Conservation (phyloP, 2,329 filamentous ascomycete species). For the Alternaria arborescens region DNA sequence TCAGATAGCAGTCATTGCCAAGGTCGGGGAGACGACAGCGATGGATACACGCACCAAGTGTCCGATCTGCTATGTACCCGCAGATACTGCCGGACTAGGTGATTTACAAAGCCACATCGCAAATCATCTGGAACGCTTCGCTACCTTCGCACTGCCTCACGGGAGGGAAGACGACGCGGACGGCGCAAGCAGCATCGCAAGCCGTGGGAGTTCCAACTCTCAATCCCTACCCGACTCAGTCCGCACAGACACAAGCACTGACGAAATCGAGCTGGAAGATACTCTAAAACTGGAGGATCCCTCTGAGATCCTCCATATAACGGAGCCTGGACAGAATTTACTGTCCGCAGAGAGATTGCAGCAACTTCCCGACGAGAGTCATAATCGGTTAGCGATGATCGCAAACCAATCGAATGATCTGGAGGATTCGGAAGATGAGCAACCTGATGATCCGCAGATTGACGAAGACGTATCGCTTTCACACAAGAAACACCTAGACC, state of each 20-base stretch:
- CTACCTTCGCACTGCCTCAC: slow-evolving; percentile 46
- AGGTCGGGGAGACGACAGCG: slow-evolving; percentile 45
- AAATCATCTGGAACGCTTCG: slow-evolving; percentile 48
- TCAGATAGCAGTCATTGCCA: slow-evolving; percentile 41
- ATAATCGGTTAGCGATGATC: slow-evolving; percentile 32
- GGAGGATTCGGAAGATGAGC: slow-evolving; percentile 6
- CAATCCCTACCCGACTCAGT: slow-evolving; percentile 30
- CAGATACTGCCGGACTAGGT: slow-evolving; percentile 33
- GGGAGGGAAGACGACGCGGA: slow-evolving; percentile 39
- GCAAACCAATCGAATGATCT: slow-evolving; percentile 2
- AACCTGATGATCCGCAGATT: not conserved
- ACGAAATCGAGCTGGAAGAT: not conserved
- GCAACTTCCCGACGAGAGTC: slow-evolving; percentile 35
- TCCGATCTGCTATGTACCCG: slow-evolving; percentile 42
- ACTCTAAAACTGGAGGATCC: not conserved
- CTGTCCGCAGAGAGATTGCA: slow-evolving; percentile 39
- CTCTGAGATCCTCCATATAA: not conserved
- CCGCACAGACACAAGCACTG: slow-evolving; percentile 19
- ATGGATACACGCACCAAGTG: slow-evolving; percentile 42
- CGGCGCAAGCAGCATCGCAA: slow-evolving; percentile 44
- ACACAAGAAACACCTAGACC: slow-evolving; percentile 24
- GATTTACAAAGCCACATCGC: slow-evolving; percentile 48
- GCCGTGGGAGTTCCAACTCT: slow-evolving; percentile 35
- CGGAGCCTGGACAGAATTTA: not conserved
- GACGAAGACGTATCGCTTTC: slow-evolving; percentile 15